Evolutionary conservation across 441 rosid species (phyloP), one percentile per base, ranked within the genome.

Genomic region (Gossypium laxum): DNA sequence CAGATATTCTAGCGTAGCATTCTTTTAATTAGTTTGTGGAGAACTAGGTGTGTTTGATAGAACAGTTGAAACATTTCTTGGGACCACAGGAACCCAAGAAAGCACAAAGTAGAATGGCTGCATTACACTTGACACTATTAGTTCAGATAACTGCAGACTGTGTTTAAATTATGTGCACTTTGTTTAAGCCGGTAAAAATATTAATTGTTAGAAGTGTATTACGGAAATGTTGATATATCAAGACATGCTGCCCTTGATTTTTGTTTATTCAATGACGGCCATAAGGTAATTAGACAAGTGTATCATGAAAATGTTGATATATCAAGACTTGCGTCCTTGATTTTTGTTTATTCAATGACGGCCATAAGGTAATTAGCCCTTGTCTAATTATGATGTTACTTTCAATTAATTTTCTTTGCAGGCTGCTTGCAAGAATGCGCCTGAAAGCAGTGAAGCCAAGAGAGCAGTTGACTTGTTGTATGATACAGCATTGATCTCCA

Each of bases 371-470:
- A 52, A 17, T 52, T 17, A 18, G 54, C 3, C 21, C 10, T 34
- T 34, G 57, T n/a, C 21, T 45, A n/a, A 50, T 48, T 47, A n/a
- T 1, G 43, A 15, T 5, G 5, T 67, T 67, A 54, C 72, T 51
- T 14, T 34, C 45, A 63, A 41, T 55, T 55, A 22, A 26, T 71
- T 43, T 1, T 63, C 21, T 28, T 59, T 78, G 74, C 78, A 94
- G 98, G 97, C 97, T 79, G 99, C 99, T 19, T 90, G 97, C 84
- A 92, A 88, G 83, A 88, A 84, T 77, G 89, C 89, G 22, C 93
- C 98, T 6, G 96, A 91, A 47, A 88, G 96, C 75, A 34, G 69
- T 28, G 97, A 94, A 66, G 96, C 98, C 51, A 84, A 81, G 85
- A 89, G 96, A 85, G 98, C 91, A 60, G 91, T 91, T 11, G 99